Base-by-base conservation (phyloP, 805 yeast genomes). In the Ogataea chonburiensis region DNA sequence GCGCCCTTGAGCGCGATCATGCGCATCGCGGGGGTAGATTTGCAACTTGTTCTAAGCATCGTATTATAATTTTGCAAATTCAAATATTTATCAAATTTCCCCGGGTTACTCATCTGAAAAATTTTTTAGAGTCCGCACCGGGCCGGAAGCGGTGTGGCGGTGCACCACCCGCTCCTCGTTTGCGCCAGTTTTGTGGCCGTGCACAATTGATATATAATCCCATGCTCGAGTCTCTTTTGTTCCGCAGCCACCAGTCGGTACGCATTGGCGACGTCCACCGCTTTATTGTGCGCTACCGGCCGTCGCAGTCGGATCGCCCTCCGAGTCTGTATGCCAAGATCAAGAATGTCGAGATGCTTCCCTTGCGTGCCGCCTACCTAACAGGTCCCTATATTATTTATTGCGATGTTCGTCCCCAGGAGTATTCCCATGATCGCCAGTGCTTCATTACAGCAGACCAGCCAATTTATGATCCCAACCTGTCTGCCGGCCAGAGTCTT, bases 371-470 rank as follows among this genome's bases (percentile, higher is more conserved):
- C 0, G 84, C 95, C 1, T 86, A 81, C 50, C 60, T 93, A 28
- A 81, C 89, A 1, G 98, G 98, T 0, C 98, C 98, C 0, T 91
- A 79, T 55, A 69, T 86, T 2, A 61, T 93, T 5, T 93, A 93
- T 52, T 85, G 81, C 15, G 97, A 91, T 58, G 77, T 93, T 31
- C 68, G 80, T 28, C 79, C 91, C 0, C 67, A 60, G 8, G 83
- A 79, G 24, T 93, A 79, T 55, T 63, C 75, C 42, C 79, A 73
- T 37, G 58, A 70, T 24, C 56, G 67, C 36, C 59, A 64, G 28
- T 69, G 76, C 42, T 80, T 80, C 50, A 70, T 82, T 10, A 78
- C 89, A 2, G 86, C 86, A 0, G 89, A 85, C 53, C 88, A 81
- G 49, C 95, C 95, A 0, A 63, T 64, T 17, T 85, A 71, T 53